Conservation (phyloP, 2,329 filamentous ascomycete species). For the Epichloe typhina region DNA sequence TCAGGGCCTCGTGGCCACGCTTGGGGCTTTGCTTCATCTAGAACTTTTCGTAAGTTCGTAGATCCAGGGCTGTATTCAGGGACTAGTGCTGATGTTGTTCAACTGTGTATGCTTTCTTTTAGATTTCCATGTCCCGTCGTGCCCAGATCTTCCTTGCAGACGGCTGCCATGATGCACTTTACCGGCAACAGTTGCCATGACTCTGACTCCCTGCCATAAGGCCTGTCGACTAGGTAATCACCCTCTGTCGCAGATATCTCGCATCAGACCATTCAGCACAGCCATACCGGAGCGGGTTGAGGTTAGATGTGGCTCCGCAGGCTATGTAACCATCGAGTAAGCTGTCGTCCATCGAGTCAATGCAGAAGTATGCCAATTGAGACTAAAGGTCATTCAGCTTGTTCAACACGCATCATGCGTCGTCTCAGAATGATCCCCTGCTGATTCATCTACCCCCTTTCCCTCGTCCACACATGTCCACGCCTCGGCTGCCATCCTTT, state of each 20-base stretch:
- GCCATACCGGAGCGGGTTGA: constrained; percentile 24
- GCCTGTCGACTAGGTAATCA: not conserved
- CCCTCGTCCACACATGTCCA: constrained; percentile 17
- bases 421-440: constrained; percentile 26
- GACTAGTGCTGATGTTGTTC: not conserved
- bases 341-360: constrained; percentile 9
- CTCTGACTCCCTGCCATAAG: not conserved
- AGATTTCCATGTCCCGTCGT: not conserved
- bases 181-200: not conserved
- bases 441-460: constrained; percentile 43
- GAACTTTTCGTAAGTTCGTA: not conserved
- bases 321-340: constrained; percentile 37
- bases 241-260: not conserved
- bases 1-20: no score
- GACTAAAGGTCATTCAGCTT: constrained; percentile 16
- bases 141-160: not conserved
- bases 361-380: not conserved
- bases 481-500: constrained; percentile 25
- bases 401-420: constrained; percentile 28
- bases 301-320: constrained; percentile 35
- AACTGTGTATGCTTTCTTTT: not conserved
- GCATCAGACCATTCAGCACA: constrained; percentile 7
- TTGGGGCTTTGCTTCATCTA: not conserved
- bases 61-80: not conserved
- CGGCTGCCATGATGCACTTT: not conserved